These are phyloP conservation scores for Neophaeococcomyces aloes DNA, from an alignment of 2,329 filamentous ascomycete genomes.

Conservation along the genomic window DNA sequence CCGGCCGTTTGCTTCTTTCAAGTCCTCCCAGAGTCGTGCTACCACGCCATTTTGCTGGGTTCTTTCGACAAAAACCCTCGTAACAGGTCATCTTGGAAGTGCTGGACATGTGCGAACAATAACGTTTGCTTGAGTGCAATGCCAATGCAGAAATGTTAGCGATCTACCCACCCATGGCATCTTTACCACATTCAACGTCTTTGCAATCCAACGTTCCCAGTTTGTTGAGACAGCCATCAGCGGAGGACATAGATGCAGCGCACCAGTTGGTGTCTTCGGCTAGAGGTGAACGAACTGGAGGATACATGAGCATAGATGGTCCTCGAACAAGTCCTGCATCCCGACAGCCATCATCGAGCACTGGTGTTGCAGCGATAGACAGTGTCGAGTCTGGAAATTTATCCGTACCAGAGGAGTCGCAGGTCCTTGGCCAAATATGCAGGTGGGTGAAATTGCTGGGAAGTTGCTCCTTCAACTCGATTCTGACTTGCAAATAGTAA, in stretches of 20 bases:
- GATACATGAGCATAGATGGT: conserved; percentile 7
- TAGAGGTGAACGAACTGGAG: conserved; percentile 28
- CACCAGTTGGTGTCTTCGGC: conserved; percentile 39
- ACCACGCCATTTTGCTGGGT: no score
- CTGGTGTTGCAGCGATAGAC: conserved; percentile 6
- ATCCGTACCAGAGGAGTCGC: conserved; percentile 10
- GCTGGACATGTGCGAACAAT: not conserved
- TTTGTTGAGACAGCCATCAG: conserved; percentile 34
- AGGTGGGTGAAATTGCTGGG: conserved; percentile 16
- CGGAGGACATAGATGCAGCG: conserved; percentile 38
- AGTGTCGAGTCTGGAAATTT: not conserved
- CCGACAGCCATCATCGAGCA: conserved; percentile 3
- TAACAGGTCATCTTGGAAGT: not conserved
- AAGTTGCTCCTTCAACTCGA: conserved; percentile 15
- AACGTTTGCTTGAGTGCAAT: not conserved
- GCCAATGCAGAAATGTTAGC: conserved; percentile 18
- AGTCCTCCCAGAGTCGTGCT: not conserved
- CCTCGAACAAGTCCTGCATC: conserved; percentile 7
- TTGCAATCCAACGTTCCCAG: conserved; percentile 16
- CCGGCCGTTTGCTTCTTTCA: conserved; percentile 3
- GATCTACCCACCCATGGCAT: conserved; percentile 19
- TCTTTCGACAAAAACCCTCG: not conserved
- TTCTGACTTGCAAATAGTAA: conserved; percentile 51
- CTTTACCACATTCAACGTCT: conserved; percentile 15
- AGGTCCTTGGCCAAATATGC: conserved; percentile 19